Conservation (phyloP, 306 rosid species). For the Carpinus viminea region DNA sequence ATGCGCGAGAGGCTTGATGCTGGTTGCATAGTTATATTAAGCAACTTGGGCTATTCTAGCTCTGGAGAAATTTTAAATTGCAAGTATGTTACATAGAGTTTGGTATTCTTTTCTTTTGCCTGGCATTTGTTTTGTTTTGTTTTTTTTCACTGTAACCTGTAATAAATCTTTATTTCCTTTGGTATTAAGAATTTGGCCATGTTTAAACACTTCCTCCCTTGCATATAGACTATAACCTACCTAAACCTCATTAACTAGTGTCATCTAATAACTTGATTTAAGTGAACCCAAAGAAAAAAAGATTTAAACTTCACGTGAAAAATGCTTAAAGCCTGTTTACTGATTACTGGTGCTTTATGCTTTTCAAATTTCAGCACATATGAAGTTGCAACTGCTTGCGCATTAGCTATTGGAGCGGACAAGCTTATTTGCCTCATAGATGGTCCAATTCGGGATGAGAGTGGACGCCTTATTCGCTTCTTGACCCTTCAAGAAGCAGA, state of each 20-base stretch:
- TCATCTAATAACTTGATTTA: not conserved
- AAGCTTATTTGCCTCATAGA: slow-evolving; percentile 91
- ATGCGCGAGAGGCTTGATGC: slow-evolving; percentile 97
- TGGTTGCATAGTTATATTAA: slow-evolving; percentile 88
- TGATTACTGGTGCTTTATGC: slow-evolving; percentile 20
- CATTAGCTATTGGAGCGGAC: slow-evolving; percentile 91
- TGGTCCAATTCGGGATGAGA: slow-evolving; percentile 91
- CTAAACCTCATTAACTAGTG: not conserved
- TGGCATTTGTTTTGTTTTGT: not conserved
- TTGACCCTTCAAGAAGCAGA: slow-evolving; percentile 95
- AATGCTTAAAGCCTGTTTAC: slow-evolving; percentile 24
- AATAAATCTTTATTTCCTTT: not conserved
- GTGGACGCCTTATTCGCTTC: slow-evolving; percentile 70
- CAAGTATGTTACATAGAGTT: slow-evolving; percentile 73
- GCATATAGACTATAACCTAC: not conserved
- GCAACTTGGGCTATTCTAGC: slow-evolving; percentile 97
- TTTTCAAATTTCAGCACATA: slow-evolving; percentile 65
- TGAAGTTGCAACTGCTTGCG: slow-evolving; percentile 97
- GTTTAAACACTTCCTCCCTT: not conserved
- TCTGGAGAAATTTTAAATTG: slow-evolving; percentile 96
- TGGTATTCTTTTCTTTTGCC: not conserved
- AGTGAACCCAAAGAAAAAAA: not conserved
- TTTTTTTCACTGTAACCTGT: not conserved
- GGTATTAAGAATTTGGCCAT: not conserved
- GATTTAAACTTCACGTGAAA: not conserved